Percentiles rank a stretch among this genome's conserved stretches.
Conservation (phyloP, 345 rosid species). For the Boechera divaricarpa region DNA sequence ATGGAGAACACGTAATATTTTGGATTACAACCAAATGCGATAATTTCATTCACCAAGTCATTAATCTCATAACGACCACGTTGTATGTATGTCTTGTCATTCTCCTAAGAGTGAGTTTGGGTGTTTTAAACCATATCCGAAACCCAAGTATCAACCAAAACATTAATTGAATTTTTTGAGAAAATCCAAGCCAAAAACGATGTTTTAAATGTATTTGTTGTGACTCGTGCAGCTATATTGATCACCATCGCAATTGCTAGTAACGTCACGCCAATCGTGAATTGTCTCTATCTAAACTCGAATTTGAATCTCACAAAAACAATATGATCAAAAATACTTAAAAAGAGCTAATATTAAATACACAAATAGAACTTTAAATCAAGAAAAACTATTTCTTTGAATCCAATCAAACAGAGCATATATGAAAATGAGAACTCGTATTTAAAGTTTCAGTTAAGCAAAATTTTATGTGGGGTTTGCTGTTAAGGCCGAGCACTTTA, state of each 20-base stretch:
- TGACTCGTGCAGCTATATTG: background rate
- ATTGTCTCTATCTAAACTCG: background rate
- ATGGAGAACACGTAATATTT: slow-evolving; percentile 44
- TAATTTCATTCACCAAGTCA: slow-evolving; percentile 20
- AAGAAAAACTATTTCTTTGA: slow-evolving; percentile 3
- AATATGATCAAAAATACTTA: background rate
- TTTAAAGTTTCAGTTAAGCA: background rate
- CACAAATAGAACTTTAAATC: background rate
- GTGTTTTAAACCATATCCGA: background rate
- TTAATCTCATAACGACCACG: background rate
- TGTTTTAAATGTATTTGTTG: background rate
- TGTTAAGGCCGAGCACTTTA: slow-evolving; percentile 26
- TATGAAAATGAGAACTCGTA: background rate
- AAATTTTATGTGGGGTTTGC: slow-evolving; percentile 20
- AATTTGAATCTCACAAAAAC: background rate
- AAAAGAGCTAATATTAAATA: background rate
- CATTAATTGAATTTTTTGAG: background rate
- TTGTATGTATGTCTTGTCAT: slow-evolving; percentile 12
- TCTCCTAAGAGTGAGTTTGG: background rate
- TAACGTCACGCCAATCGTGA: background rate
- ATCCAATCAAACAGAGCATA: background rate
- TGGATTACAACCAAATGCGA: background rate
- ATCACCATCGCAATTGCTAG: background rate
- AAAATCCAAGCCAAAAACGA: too few relatives aligned
- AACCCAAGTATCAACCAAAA: background rate